These are phyloP conservation scores for Leishmania guyanensis DNA, from an alignment of 208 protist genomes.

Conservation along the genomic window DNA sequence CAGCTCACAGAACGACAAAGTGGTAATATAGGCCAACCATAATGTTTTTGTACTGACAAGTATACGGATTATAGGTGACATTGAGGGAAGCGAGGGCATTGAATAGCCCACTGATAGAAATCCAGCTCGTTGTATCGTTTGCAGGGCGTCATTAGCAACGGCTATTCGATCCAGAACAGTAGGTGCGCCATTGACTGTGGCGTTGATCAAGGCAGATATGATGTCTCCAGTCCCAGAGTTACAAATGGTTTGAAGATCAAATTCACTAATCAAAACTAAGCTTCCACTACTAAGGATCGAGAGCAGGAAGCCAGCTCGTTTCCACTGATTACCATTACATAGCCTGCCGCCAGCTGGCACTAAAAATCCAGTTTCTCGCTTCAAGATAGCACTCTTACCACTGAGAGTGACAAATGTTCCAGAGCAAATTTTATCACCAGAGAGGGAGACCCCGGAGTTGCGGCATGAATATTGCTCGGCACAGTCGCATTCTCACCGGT, in stretches of 20 bases:
- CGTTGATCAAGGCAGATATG: conserved; percentile 40
- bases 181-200: conserved; percentile 9
- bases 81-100: conserved; percentile 21
- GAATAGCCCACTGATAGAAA: conserved; percentile 51
- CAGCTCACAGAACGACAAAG: conserved; percentile 71
- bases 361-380: conserved; percentile 62
- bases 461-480: conserved; percentile 55
- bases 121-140: conserved; percentile 80
- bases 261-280: conserved; percentile 41
- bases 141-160: conserved; percentile 65
- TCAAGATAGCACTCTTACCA: conserved; percentile 47
- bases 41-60: conserved; percentile 57
- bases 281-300: conserved; percentile 65
- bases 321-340: conserved; percentile 33
- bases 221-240: conserved; percentile 34
- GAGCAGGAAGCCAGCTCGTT: conserved; percentile 56
- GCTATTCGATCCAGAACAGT: conserved; percentile 55
- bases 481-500: conserved; percentile 21
- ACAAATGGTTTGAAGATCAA: conserved; percentile 54
- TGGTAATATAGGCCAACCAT: conserved; percentile 65
- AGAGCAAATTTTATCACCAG: conserved; percentile 47
- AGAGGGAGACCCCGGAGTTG: conserved; percentile 53
- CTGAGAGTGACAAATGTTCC: conserved; percentile 41
- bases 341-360: conserved; percentile 67
- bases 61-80: conserved; percentile 46